Conservation (phyloP, 2,329 filamentous ascomycete genomes). For the Gremmenia infestans region DNA sequence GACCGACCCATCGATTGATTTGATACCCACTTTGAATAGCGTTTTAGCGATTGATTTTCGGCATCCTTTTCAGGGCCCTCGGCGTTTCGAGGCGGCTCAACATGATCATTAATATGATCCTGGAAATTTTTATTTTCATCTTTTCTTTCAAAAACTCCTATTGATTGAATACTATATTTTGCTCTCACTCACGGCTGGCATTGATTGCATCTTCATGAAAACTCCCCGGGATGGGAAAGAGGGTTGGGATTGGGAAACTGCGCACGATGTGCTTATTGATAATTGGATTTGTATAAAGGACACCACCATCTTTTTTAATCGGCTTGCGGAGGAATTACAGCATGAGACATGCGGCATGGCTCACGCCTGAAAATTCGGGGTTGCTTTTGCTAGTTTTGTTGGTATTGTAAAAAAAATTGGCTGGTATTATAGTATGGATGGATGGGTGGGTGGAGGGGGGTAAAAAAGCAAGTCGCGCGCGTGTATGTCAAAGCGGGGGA, state of each 20-base stretch:
- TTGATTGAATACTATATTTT: neutral
- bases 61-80: constrained; percentile 8
- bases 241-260: neutral
- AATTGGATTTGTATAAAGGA: neutral
- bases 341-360: neutral
- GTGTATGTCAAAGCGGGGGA: too few species aligned
- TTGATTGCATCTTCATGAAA: neutral
- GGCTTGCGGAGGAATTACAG: too few species aligned
- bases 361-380: neutral
- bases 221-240: neutral
- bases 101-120: neutral
- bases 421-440: too few species aligned
- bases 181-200: neutral
- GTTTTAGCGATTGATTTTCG: constrained; percentile 32
- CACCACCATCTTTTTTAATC: neutral
- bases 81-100: constrained; percentile 8
- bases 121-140: neutral
- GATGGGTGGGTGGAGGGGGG: too few species aligned
- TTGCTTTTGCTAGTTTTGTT: too few species aligned
- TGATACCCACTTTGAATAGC: constrained; percentile 35
- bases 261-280: neutral
- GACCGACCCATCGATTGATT: constrained; percentile 26
- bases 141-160: neutral
- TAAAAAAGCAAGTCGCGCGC: too few species aligned
- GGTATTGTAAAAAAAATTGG: too few species aligned